Percentiles rank a stretch among this genome's conserved stretches.
Evolutionary conservation across 2,329 filamentous ascomycete species (phyloP).

Genomic region (Leptographium galeiforme): DNA sequence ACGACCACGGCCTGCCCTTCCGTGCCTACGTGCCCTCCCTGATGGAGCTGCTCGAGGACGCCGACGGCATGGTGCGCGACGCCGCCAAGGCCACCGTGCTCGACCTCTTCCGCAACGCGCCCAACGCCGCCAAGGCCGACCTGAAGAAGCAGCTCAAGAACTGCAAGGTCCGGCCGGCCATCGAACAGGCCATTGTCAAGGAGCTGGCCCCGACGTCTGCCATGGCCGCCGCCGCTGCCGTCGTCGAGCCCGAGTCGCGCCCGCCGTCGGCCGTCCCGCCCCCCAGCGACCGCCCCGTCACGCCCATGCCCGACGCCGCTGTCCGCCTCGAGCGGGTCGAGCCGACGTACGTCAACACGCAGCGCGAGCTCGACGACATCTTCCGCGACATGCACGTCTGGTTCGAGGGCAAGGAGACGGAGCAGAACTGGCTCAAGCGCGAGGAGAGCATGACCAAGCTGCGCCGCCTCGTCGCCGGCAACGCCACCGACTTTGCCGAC

Average conservation of each 20-base stretch:
- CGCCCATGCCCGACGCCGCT: conserved; percentile 45
- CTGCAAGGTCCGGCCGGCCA: conserved; percentile 75
- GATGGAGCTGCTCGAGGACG: conserved; percentile 80
- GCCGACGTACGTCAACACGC: conserved; percentile 70
- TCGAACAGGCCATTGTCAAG: conserved; percentile 67
- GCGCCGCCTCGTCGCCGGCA: conserved; percentile 68
- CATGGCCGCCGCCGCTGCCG: conserved; percentile 18
- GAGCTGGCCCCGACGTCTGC: conserved; percentile 44
- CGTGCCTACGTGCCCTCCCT: conserved; percentile 68
- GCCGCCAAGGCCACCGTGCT: conserved; percentile 72
- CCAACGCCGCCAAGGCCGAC: conserved; percentile 74
- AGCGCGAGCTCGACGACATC: conserved; percentile 76
- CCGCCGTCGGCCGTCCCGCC: conserved; percentile 25
- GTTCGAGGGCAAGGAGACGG: conserved; percentile 81
- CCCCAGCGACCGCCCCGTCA: conserved; percentile 37
- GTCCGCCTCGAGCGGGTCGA: conserved; percentile 55
- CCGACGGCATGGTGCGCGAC: conserved; percentile 77
- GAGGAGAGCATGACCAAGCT: conserved; percentile 71
- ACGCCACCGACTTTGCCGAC: conserved; percentile 63
- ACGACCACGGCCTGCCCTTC: conserved; percentile 67
- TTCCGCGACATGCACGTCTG: conserved; percentile 66
- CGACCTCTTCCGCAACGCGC: conserved; percentile 72
- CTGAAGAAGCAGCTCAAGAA: conserved; percentile 74
- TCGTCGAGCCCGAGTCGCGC: conserved; percentile 21
- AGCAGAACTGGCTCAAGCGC: conserved; percentile 80